Base-by-base conservation (phyloP, 2,329 filamentous ascomycete genomes). In the Fusarium sp. region DNA sequence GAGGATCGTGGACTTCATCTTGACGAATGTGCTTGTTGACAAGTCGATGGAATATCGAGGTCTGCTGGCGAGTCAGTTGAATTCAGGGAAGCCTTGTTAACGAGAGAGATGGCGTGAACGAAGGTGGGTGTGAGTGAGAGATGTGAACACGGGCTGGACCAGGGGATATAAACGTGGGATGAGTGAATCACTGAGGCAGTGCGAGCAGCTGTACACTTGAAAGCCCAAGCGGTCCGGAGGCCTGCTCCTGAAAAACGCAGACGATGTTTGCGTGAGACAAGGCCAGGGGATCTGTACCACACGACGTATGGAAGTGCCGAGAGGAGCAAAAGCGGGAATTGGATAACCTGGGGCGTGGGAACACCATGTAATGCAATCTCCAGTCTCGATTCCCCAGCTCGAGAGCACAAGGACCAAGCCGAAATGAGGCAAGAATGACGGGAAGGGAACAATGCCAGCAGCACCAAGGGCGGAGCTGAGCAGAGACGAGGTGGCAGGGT, bases 1-100 rank as follows among this genome's bases (percentile, higher is more conserved):
- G 71, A 85, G 72, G 71, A 83, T 68, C 62, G 79, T 75, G 61
- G 80, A 79, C 83, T 86, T 87, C 85, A 87, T 87, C 71, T 81
- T 85, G 81, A 75, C 58, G 68, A 58, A 42, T 71, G 63, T 61
- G 49, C 59, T 67, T 71, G 65, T 60, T 69, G 69, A 31, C 67
- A 34, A 36, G 54, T 70, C 51, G 53, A 61, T 69, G 69, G 29
- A 67, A 34, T 29, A 50, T 70, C 44, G 51, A 64, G 64, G 42
- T 62, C 67, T 69, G 50, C 25, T 34, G n/a, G n/a, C 23, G 34
- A 44, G 16, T 70, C 56, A 64, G 62, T 66, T 73, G 54, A 60
- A 55, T 42, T 27, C 55, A 29, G 18, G 23, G 42, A 14, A 16
- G 34, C 14, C 31, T 56, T 65, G 66, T 42, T 58, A 62, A 56